Evolutionary conservation across 2,329 filamentous ascomycete genomes (phyloP), one percentile per base, ranked within the genome.

Genomic region (Fusarium pilosicola): DNA sequence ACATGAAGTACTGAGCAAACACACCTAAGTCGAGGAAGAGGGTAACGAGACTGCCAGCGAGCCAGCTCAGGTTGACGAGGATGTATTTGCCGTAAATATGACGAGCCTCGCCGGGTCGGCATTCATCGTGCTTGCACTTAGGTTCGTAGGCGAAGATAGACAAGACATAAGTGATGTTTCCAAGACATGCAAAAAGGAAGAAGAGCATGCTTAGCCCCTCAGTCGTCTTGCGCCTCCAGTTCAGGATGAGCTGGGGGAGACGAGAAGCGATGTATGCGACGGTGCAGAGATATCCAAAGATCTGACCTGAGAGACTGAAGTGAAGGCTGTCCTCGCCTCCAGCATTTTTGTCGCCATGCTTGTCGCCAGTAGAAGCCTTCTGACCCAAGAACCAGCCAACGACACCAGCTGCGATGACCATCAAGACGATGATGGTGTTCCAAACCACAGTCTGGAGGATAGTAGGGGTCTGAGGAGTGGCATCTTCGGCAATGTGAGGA

Each of bases 181-280:
- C 96, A 11, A 98, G 90, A 80, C 96, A 98, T 9, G 96, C 96
- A 81, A 99, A 98, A 28, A 98, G 86, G 85, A 98, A 98, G 84
- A 98, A 99, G 17, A 98, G 88, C 84, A 98, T 91, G 74, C 93
- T 96, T 26, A 99, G 92, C 7, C 96, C 96, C 63, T 98, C 95
- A 2, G 95, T 98, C 48, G 92, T 95, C 84, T 97, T 97, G 71
- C 96, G 92, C 26, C 94, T 90, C 85, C 94, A 97, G 83, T 98
- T 99, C 60, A 98, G 89, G 13, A 98, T 87, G 4, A 99, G 87
- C 84, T 99, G 96, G 0, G 96, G 96, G 12, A 98, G 84, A 14
- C 96, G 92, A 2, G 93, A 96, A 28, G 94, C 94, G 17, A 98
- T 93, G 79, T 99, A 98, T 10, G 98, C 87, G 3, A 90, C 86